Evolutionary conservation across 805 yeast species (phyloP).

Genomic region (Kluyveromyces starmeri): DNA sequence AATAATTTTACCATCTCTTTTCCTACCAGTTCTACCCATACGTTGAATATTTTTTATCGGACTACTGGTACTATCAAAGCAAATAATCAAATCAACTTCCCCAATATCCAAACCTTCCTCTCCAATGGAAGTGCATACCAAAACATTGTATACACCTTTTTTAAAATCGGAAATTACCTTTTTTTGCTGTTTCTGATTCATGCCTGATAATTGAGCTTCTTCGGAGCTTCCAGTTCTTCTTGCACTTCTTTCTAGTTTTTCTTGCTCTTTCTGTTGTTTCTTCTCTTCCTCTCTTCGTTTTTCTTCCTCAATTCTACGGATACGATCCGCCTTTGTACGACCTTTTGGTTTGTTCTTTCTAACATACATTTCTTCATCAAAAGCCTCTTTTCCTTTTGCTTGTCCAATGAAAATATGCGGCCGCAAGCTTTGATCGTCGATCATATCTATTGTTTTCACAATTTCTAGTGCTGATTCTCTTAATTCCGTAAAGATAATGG

Average conservation of each 20-base stretch:
- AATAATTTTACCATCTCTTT: slow-evolving; percentile 76
- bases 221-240: slow-evolving; percentile 57
- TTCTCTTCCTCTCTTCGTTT: slow-evolving; percentile 23
- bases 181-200: slow-evolving; percentile 86
- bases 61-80: slow-evolving; percentile 87
- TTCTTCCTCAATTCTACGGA: slow-evolving; percentile 28
- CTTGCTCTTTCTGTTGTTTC: slow-evolving; percentile 26
- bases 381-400: slow-evolving; percentile 60
- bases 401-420: slow-evolving; percentile 95
- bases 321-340: slow-evolving; percentile 31
- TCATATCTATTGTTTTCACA: slow-evolving; percentile 49
- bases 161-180: slow-evolving; percentile 68
- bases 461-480: slow-evolving; percentile 89
- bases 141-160: slow-evolving; percentile 59
- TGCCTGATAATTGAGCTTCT: slow-evolving; percentile 69
- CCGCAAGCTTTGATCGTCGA: slow-evolving; percentile 32
- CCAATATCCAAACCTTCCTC: slow-evolving; percentile 99
- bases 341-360: slow-evolving; percentile 38
- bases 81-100: slow-evolving; percentile 88
- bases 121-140: slow-evolving; percentile 95
- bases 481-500: slow-evolving; percentile 79
- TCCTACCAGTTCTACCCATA: slow-evolving; percentile 98
- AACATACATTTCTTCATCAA: slow-evolving; percentile 46
- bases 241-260: slow-evolving; percentile 28
- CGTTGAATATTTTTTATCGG: slow-evolving; percentile 91